Evolutionary conservation across 768 basidiomycete species (phyloP).

Genomic region (Amanita polypyramis): DNA sequence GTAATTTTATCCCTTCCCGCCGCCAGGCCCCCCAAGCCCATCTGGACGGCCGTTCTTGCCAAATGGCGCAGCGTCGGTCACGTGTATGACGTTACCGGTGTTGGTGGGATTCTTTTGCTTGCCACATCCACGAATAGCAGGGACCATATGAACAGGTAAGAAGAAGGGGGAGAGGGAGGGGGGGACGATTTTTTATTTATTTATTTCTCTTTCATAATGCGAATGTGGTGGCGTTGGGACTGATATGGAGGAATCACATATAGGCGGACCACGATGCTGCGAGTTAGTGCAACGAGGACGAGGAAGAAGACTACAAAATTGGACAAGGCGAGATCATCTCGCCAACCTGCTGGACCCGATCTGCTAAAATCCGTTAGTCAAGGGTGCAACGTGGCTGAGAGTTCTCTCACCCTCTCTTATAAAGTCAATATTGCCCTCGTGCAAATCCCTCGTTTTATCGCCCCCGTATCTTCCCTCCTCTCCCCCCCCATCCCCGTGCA

Average conservation of each 20-base stretch:
- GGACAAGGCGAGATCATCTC: background rate
- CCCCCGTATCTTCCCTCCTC: background rate
- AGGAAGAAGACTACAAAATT: slow-evolving; percentile 1
- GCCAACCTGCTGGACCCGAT: slow-evolving; percentile 4
- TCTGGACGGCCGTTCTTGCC: slow-evolving; percentile 5
- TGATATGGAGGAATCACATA: background rate
- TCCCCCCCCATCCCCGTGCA: too few species aligned
- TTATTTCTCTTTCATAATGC: too few species aligned
- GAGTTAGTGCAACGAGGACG: slow-evolving; percentile 1
- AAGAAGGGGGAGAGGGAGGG: background rate
- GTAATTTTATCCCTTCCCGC: too few species aligned
- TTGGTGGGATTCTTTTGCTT: slow-evolving; percentile 2
- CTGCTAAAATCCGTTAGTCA: slow-evolving; percentile 1
- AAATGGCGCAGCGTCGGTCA: slow-evolving; percentile 5
- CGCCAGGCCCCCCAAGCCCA: too few species aligned
- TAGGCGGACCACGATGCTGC: slow-evolving; percentile 2
- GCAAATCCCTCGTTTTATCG: slow-evolving; percentile 5
- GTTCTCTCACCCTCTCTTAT: slow-evolving; percentile 4
- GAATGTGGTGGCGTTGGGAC: background rate
- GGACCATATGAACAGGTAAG: background rate
- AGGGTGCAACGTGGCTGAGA: slow-evolving; percentile 8
- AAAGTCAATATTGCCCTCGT: slow-evolving; percentile 7
- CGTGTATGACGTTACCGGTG: slow-evolving; percentile 5
- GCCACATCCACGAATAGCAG: background rate
- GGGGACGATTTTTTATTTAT: too few species aligned